phyloP scores from a whole-genome alignment of 2,329 filamentous ascomycete genomes.

The Colletotrichum musae region DNA sequence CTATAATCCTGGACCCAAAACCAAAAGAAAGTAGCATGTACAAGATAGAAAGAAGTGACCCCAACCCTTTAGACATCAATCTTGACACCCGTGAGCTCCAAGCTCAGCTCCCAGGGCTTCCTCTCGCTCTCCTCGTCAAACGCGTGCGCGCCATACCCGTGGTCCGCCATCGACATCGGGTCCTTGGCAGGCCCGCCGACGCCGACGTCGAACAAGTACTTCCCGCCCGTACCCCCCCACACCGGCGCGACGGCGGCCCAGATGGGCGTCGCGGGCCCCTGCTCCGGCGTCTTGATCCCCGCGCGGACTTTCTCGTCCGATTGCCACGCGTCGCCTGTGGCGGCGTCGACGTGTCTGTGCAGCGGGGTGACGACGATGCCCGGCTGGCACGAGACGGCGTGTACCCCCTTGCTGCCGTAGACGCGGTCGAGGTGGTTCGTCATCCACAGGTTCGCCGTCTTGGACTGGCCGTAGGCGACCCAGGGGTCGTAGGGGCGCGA shows the following conservation, averaged over 20 bases:
- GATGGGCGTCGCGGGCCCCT: conserved; percentile 62
- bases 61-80: background rate
- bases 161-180: background rate
- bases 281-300: conserved; percentile 45
- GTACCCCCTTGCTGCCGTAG: conserved; percentile 57
- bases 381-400: conserved; percentile 59
- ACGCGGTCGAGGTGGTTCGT: conserved; percentile 62
- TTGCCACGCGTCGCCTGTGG: background rate
- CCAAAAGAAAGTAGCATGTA: background rate
- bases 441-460: conserved; percentile 63
- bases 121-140: conserved; percentile 56
- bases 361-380: conserved; percentile 52
- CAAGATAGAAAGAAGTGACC: background rate
- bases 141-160: conserved; percentile 14
- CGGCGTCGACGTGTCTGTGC: conserved; percentile 38
- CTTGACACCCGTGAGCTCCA: conserved; percentile 26
- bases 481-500: conserved; percentile 50
- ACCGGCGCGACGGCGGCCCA: conserved; percentile 56
- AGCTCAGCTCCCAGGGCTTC: conserved; percentile 58
- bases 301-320: background rate
- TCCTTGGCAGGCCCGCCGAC: conserved; percentile 7
- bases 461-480: conserved; percentile 59
- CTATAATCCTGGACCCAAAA: background rate
- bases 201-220: conserved; percentile 54
- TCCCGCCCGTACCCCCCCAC: conserved; percentile 58